Conservation (phyloP, 306 rosid species). For the Geum urbanum region DNA sequence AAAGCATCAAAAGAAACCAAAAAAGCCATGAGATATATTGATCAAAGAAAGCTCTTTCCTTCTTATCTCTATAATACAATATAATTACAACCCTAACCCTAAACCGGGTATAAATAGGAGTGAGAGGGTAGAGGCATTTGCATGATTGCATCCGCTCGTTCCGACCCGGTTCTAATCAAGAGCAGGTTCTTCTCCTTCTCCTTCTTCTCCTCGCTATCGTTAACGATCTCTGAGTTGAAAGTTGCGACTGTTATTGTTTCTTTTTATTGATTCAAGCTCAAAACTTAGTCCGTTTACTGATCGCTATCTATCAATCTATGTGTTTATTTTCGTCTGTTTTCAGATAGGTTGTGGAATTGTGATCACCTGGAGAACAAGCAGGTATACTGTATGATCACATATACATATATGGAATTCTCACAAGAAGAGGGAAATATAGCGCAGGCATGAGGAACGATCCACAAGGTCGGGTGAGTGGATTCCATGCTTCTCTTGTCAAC, state of each 20-base stretch:
- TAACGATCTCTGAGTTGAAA: too few relatives aligned
- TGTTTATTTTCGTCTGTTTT: background rate
- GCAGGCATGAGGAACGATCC: background rate
- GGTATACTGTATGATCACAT: background rate
- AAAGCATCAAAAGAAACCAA: too few relatives aligned
- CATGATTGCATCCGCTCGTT: background rate
- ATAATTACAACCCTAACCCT: background rate
- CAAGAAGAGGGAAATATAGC: background rate
- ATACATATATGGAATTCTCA: background rate
- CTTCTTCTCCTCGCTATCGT: background rate
- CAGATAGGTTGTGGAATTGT: background rate
- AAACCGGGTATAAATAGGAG: background rate
- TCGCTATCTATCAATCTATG: background rate
- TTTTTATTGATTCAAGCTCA: background rate
- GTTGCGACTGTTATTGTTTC: background rate
- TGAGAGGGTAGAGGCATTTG: background rate
- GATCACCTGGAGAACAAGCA: background rate
- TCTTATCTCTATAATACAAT: slow-evolving; percentile 23
- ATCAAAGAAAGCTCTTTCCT: background rate
- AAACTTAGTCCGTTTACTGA: background rate
- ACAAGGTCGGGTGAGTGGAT: slow-evolving; percentile 27
- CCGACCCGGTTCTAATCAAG: background rate
- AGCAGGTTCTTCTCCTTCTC: background rate
- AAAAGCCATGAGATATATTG: too few relatives aligned
- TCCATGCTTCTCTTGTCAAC: slow-evolving; percentile 35